phyloP scores from a whole-genome alignment of 2,329 filamentous ascomycete species.

The Fusarium pininemorale region DNA sequence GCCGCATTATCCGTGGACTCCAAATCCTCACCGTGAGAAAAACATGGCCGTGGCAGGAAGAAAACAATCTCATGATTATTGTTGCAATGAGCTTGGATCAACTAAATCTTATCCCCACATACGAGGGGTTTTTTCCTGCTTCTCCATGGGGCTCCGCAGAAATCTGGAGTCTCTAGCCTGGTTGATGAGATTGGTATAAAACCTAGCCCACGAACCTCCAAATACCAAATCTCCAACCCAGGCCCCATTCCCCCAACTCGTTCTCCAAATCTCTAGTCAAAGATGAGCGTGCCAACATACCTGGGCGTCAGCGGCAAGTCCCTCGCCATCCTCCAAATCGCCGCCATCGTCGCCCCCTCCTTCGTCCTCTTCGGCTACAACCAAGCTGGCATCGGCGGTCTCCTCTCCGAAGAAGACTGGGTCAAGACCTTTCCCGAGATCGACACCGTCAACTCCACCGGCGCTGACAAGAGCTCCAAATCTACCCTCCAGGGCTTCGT shows the following conservation, averaged over 20 bases:
- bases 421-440: slow-evolving; percentile 62
- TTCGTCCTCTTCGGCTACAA: slow-evolving; percentile 65
- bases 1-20: slow-evolving; percentile 24
- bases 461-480: slow-evolving; percentile 49
- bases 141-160: slow-evolving; percentile 35
- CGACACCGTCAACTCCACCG: slow-evolving; percentile 59
- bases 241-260: neutral
- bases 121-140: slow-evolving; percentile 9
- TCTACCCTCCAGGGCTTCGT: slow-evolving; percentile 57
- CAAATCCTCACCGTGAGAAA: neutral
- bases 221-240: neutral
- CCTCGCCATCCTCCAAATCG: slow-evolving; percentile 50
- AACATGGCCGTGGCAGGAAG: neutral
- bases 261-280: neutral
- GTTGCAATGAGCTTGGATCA: neutral
- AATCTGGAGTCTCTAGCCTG: neutral
- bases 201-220: neutral
- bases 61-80: neutral
- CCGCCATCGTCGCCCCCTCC: slow-evolving; percentile 54
- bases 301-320: slow-evolving; percentile 50
- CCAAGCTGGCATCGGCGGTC: slow-evolving; percentile 75
- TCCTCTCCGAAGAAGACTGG: slow-evolving; percentile 70
- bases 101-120: slow-evolving; percentile 20
- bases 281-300: slow-evolving; percentile 34
- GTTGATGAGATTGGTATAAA: neutral